These are phyloP conservation scores for Phytopythium montanum DNA, from an alignment of 352 stramenopile genomes.

Conservation along the genomic window DNA sequence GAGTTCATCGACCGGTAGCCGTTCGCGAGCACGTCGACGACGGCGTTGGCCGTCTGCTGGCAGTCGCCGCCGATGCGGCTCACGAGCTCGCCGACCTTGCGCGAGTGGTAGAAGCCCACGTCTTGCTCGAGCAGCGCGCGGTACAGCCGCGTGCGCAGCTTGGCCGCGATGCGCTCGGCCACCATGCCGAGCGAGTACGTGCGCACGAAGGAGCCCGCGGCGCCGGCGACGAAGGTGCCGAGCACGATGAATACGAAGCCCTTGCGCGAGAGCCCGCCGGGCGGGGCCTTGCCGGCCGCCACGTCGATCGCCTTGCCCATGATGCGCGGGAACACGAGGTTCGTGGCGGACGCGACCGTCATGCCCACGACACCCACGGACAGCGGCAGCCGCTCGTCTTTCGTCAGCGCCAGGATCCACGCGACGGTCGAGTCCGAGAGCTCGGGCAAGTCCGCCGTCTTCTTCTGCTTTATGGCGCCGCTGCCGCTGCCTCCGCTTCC, in stretches of 20 bases:
- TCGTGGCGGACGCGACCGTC: constrained; percentile 82
- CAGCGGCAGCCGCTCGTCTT: constrained; percentile 66
- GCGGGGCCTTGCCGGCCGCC: constrained; percentile 67
- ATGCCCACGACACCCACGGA: constrained; percentile 72
- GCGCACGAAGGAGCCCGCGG: constrained; percentile 83
- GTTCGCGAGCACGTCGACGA: constrained; percentile 85
- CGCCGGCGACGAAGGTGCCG: constrained; percentile 80
- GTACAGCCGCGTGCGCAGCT: constrained; percentile 77
- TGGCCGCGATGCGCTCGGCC: constrained; percentile 76
- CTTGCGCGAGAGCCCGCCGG: constrained; percentile 69
- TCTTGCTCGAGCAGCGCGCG: constrained; percentile 75
- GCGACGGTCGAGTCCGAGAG: constrained; percentile 37
- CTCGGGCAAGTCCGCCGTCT: background rate
- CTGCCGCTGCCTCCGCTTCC: constrained; percentile 15
- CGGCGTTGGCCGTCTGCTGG: constrained; percentile 85
- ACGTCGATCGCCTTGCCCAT: constrained; percentile 89
- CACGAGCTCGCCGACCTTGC: constrained; percentile 85
- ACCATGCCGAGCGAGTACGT: constrained; percentile 89
- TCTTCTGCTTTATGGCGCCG: background rate
- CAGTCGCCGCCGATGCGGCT: constrained; percentile 84
- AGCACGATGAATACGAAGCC: constrained; percentile 85
- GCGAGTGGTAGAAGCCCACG: constrained; percentile 77
- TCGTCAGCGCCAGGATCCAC: constrained; percentile 67
- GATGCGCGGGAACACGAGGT: constrained; percentile 86
- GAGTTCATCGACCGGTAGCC: constrained; percentile 89